Conservation (phyloP, 1,139 yeast species). For the Yamadazyma diddensiae region DNA sequence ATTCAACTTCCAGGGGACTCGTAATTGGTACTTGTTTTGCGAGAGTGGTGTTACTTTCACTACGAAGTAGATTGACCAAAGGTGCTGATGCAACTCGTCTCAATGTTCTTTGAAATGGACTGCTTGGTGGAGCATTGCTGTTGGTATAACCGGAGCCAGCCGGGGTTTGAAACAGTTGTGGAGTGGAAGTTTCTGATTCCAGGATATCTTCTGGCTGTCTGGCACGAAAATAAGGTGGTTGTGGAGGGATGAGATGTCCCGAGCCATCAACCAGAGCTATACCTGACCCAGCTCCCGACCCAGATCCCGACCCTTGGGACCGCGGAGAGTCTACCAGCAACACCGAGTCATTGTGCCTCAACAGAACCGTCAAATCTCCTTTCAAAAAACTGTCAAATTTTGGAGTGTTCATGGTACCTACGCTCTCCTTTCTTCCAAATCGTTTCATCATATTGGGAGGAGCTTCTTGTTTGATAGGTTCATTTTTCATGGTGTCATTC, state of each 20-base stretch:
- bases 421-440: too few species aligned
- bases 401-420: too few species aligned
- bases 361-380: slow-evolving; percentile 30
- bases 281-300: slow-evolving; percentile 6
- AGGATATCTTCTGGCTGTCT: not conserved
- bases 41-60: slow-evolving; percentile 18
- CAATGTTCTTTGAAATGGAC: slow-evolving; percentile 51
- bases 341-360: slow-evolving; percentile 45
- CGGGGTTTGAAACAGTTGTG: slow-evolving; percentile 1
- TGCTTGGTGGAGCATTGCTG: slow-evolving; percentile 6
- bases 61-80: slow-evolving; percentile 35
- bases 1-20: slow-evolving; percentile 13
- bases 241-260: slow-evolving; percentile 4
- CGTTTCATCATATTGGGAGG: slow-evolving; percentile 11
- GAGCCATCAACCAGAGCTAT: not conserved
- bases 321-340: slow-evolving; percentile 26
- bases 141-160: slow-evolving; percentile 7
- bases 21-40: not conserved
- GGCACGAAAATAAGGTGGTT: slow-evolving; percentile 2
- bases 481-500: not conserved
- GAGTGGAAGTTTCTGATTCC: slow-evolving; percentile 1
- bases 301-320: too few species aligned
- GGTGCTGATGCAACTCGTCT: slow-evolving; percentile 86
- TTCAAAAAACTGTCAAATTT: slow-evolving; percentile 2
- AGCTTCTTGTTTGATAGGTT: slow-evolving; percentile 7